Evolutionary conservation across 257 asterid genomes (phyloP).

Genomic region (Gentiana dahurica): DNA sequence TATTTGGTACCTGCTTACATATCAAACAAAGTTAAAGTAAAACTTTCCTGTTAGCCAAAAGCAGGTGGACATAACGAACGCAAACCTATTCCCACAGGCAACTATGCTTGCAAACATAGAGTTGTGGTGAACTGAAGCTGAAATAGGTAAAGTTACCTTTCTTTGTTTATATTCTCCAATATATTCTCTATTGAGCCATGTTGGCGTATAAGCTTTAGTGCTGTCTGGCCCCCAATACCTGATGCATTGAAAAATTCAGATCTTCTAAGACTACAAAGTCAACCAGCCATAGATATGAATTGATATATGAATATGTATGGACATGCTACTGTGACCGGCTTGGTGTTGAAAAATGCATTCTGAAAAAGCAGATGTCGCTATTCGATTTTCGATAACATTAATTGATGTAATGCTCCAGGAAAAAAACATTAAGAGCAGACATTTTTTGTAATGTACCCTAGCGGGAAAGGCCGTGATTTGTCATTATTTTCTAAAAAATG

Average conservation of each 20-base stretch:
- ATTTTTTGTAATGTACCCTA: no score
- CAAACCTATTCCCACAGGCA: not conserved
- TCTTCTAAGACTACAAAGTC: not conserved
- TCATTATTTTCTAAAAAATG: no score
- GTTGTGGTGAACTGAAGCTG: not conserved
- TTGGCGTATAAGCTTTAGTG: constrained; percentile 89
- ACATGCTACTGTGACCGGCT: no score
- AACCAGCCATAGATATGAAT: not conserved
- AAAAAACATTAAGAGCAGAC: not conserved
- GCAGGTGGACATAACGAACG: not conserved
- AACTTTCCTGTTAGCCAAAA: not conserved
- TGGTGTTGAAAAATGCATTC: not conserved
- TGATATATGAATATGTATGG: not conserved
- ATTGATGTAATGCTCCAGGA: not conserved
- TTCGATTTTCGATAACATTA: not conserved
- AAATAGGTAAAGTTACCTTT: constrained; percentile 43
- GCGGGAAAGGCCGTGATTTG: no score
- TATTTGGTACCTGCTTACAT: constrained; percentile 61
- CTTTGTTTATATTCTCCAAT: constrained; percentile 83
- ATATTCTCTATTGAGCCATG: constrained; percentile 84
- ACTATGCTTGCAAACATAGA: no score
- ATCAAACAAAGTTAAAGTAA: not conserved
- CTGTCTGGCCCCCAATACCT: constrained; percentile 96
- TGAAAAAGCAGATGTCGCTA: not conserved
- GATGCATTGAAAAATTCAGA: constrained; percentile 7